A percentile compares a stretch with the other conserved stretches of the same genome.
Evolutionary conservation across 805 yeast species (phyloP).

Genomic region (Hermanozyma aechmeae): DNA sequence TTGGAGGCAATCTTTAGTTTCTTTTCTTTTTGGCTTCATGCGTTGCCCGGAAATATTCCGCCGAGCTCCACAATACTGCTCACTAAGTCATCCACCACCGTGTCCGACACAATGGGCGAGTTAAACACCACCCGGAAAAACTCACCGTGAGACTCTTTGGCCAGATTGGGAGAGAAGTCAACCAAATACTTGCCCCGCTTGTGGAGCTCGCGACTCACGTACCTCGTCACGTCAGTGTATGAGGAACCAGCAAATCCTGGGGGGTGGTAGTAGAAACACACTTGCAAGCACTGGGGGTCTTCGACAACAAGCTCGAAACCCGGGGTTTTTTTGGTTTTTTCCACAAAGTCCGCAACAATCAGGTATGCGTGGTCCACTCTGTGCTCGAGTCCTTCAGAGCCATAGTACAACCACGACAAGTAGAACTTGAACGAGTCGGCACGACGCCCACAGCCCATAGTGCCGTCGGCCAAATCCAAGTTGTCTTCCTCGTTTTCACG

Average conservation of each 20-base stretch:
- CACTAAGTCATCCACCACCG: conserved; percentile 27
- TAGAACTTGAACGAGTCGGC: conserved; percentile 75
- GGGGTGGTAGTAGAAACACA: conserved; percentile 69
- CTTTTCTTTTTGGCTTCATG: too few relatives aligned
- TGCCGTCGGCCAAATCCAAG: conserved; percentile 78
- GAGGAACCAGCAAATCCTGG: conserved; percentile 14
- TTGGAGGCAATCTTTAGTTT: too few relatives aligned
- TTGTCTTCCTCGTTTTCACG: conserved; percentile 41
- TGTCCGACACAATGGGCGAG: conserved; percentile 44
- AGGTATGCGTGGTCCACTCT: conserved; percentile 68
- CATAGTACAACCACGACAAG: conserved; percentile 76
- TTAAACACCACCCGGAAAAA: conserved; percentile 80
- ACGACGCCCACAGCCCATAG: conserved; percentile 88
- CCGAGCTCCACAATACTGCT: conserved; percentile 20
- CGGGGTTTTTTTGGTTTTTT: conserved; percentile 21
- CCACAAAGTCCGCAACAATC: conserved; percentile 54
- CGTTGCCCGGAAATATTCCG: too few relatives aligned
- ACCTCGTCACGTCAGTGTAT: conserved; percentile 47
- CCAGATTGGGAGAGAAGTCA: conserved; percentile 67
- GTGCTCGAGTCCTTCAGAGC: conserved; percentile 51
- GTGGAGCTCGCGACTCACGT: conserved; percentile 53
- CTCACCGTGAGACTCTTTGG: conserved; percentile 52
- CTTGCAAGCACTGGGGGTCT: conserved; percentile 74
- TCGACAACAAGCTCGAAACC: conserved; percentile 47
- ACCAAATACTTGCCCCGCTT: conserved; percentile 57